These are phyloP conservation scores for Jacaranda copaia DNA, from an alignment of 257 asterid species.

Conservation along the genomic window DNA sequence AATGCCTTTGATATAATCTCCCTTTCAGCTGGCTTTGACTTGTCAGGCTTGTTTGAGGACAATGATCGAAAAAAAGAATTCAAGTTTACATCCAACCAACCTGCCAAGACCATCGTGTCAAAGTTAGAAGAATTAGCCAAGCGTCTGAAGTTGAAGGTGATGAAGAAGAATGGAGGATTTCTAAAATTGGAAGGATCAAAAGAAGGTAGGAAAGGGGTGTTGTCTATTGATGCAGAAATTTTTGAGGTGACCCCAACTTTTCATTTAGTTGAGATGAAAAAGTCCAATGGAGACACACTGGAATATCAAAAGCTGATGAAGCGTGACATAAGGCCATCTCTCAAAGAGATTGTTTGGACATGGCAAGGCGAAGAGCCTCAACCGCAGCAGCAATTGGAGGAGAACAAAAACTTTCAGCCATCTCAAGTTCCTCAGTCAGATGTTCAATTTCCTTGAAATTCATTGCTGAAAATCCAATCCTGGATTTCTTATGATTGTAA, in stretches of 20 bases:
- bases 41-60: slow-evolving; percentile 75
- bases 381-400: slow-evolving; percentile 24
- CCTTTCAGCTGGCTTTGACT: slow-evolving; percentile 76
- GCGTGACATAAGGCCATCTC: slow-evolving; percentile 60
- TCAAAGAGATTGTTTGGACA: slow-evolving; percentile 79
- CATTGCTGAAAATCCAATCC: background rate
- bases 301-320: slow-evolving; percentile 75
- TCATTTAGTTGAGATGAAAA: slow-evolving; percentile 77
- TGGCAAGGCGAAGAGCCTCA: slow-evolving; percentile 68
- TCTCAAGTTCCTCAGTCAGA: background rate
- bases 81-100: slow-evolving; percentile 64
- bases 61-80: slow-evolving; percentile 52
- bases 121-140: slow-evolving; percentile 75
- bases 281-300: slow-evolving; percentile 69
- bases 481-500: background rate
- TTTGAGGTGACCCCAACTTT: slow-evolving; percentile 64
- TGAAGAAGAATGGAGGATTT: slow-evolving; percentile 66
- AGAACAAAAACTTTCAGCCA: slow-evolving; percentile 32
- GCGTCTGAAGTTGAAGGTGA: slow-evolving; percentile 61
- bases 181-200: slow-evolving; percentile 61
- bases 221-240: slow-evolving; percentile 76
- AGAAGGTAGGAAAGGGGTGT: slow-evolving; percentile 65
- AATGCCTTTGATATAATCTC: slow-evolving; percentile 89
- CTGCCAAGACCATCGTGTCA: slow-evolving; percentile 58
- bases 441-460: slow-evolving; percentile 32